Base-by-base conservation (phyloP, 768 basidiomycete species). In the Pleurotus cornucopiae region DNA sequence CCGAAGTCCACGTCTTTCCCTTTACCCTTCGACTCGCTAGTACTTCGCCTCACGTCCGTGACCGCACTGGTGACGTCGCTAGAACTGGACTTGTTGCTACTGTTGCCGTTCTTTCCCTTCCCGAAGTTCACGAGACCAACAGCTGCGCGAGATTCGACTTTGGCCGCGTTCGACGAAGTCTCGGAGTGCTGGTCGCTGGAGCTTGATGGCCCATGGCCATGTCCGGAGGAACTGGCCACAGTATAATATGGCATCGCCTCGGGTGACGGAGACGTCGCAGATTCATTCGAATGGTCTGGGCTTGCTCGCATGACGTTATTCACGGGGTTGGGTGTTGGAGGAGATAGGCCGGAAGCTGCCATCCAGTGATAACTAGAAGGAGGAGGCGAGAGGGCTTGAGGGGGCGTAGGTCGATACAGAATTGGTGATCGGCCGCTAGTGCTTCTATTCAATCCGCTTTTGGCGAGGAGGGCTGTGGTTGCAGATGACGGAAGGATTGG, bases 291-390 rank as follows among this genome's bases (percentile, higher is more conserved):
- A 20, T 52, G 38, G n/a, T 40, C 38, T 13, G 51, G 51, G 51
- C 51, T 52, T 49, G 34, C 34, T 16, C 51, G 14, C 6, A 37
- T 41, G 9, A 4, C 6, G 30, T 34, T 34, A 34, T 34, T 7
- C 2, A 34, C 7, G 9, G 30, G 7, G 9, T 34, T 11, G 30
- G 0, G 1, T 34, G 30, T 34, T 34, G 30, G 9, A 7, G 30
- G 30, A 9, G 30, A 11, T 34, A 9, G 30, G 9, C 7, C 7
- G 30, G 51, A 41, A 13, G 39, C 41, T 30, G 51, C 37, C 41
- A 21, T 41, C 51, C 51, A 40, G 21, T 52, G 51, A 40, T 52
- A 52, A 14, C 38, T 40, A 11, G 51, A 52, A 0, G 49, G 49
- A 20, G 51, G 51, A 40, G 38, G 21, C 9, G 37, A 20, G 7